phyloP scores from a whole-genome alignment of 2,329 filamentous ascomycete species.

The Fusarium compactum region DNA sequence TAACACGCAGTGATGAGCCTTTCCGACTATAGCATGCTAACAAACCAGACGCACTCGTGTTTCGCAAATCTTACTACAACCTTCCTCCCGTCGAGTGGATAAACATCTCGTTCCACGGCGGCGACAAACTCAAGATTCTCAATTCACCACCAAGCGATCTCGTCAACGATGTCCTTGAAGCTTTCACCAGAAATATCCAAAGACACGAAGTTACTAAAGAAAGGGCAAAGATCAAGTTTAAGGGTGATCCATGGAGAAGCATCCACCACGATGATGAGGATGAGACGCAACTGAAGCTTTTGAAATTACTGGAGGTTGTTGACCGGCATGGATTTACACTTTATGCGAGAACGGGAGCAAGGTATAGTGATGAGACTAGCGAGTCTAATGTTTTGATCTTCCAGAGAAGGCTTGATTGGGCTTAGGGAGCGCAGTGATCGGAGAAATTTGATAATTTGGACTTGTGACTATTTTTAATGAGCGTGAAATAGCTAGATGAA shows the following conservation, averaged over 20 bases:
- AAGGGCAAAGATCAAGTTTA: slow-evolving; percentile 29
- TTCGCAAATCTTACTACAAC: neutral
- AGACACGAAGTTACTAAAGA: neutral
- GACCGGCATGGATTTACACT: slow-evolving; percentile 20
- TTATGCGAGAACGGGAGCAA: neutral
- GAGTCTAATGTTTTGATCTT: slow-evolving; percentile 27
- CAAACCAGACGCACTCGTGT: slow-evolving; percentile 5
- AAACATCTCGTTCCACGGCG: slow-evolving; percentile 19
- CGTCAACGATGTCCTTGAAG: neutral
- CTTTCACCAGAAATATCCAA: slow-evolving; percentile 10
- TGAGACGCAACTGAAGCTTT: slow-evolving; percentile 13
- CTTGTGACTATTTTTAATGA: neutral
- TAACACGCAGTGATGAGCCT: neutral
- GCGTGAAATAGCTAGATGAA: no score
- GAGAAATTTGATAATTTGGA: neutral
- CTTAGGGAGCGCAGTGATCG: neutral
- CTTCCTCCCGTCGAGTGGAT: slow-evolving; percentile 13
- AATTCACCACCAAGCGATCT: slow-evolving; percentile 13
- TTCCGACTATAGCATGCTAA: neutral
- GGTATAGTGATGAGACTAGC: neutral
- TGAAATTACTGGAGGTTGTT: slow-evolving; percentile 12
- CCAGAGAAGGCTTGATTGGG: slow-evolving; percentile 7
- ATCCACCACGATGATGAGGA: neutral
- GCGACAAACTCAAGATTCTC: slow-evolving; percentile 33
- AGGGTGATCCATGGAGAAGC: slow-evolving; percentile 5